Base-by-base conservation (phyloP, 768 basidiomycete genomes). In the Boletus pseudo-olivaceus region DNA sequence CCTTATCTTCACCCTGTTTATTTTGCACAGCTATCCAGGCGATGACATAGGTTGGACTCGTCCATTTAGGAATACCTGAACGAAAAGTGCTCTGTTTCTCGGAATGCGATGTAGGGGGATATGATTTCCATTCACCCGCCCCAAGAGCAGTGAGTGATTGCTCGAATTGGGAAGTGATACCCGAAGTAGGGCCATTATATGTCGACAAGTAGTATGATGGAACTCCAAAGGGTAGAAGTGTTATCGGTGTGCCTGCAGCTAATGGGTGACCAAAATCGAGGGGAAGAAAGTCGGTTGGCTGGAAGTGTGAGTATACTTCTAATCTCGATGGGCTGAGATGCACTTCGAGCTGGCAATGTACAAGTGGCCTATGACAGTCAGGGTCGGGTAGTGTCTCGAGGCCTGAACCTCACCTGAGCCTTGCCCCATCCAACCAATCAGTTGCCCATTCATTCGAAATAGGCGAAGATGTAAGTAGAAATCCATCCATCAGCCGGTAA, bases 1-100 rank as follows among this genome's bases (percentile, higher is more conserved):
- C 89, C 61, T 90, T 90, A 59, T 89, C 87, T 66, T 91, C 89
- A 32, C 87, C 88, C 58, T 87, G 88, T 57, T 80, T 84, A 62
- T 88, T 88, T 67, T 89, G 82, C 19, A 91, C 85, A 32, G 77
- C 79, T 35, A 90, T 76, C 84, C 85, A 91, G 4, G 81, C 87
- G 49, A 91, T 82, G 42, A 89, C 68, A 65, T 82, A 89, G 15
- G 61, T 60, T 3, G 68, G 67, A 40, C 38, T 53, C 37, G 54
- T 48, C 43, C 51, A 49, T 49, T 61, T 60, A 51, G 43, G 63
- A 30, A 35, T 56, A 48, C 62, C 60, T 35, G 54, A 43, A 54
- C 49, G 63, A 53, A 57, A 61, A 47, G 54, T 53, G 48, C 48
- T 63, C 34, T 51, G 69, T 47, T 51, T 64, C 49, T 67, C 67